Evolutionary conservation across 192 early-diverging fungal genomes (phyloP).

Genomic region (Mortierella alpina): DNA sequence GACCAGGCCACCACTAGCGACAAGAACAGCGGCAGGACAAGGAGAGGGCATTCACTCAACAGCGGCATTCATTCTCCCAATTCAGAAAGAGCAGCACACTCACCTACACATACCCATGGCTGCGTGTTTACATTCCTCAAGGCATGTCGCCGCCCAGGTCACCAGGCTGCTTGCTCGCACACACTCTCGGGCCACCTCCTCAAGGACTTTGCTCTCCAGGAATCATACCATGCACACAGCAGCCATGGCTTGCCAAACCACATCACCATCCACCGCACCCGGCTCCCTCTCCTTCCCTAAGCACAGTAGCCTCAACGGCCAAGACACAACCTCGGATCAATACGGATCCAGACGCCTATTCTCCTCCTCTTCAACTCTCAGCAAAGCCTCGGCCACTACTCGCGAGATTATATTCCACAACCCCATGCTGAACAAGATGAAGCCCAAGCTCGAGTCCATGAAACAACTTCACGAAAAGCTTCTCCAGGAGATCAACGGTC

Average conservation of each 20-base stretch:
- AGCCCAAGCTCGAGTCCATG: slow-evolving; percentile 41
- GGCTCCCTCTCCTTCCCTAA: background rate
- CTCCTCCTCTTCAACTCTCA: background rate
- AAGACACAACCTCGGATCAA: background rate
- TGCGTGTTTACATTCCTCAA: slow-evolving; percentile 15
- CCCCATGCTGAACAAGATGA: slow-evolving; percentile 53
- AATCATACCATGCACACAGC: background rate
- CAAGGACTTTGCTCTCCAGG: background rate
- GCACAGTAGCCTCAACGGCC: background rate
- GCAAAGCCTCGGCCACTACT: background rate
- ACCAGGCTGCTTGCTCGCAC: background rate
- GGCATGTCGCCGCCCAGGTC: background rate
- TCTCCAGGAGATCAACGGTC: slow-evolving; percentile 44
- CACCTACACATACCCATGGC: slow-evolving; percentile 10
- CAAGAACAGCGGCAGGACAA: too few species aligned
- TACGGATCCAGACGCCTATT: background rate
- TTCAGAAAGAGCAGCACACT: background rate
- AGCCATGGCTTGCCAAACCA: background rate
- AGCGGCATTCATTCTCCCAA: too few species aligned
- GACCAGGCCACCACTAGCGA: too few species aligned
- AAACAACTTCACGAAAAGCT: slow-evolving; percentile 43
- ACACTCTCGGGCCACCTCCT: background rate
- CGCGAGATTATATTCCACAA: slow-evolving; percentile 22
- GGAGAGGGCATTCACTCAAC: too few species aligned
- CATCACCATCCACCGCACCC: background rate